Evolutionary conservation across 1,139 yeast genomes (phyloP).

Genomic region (Magnusiomyces magnusii): DNA sequence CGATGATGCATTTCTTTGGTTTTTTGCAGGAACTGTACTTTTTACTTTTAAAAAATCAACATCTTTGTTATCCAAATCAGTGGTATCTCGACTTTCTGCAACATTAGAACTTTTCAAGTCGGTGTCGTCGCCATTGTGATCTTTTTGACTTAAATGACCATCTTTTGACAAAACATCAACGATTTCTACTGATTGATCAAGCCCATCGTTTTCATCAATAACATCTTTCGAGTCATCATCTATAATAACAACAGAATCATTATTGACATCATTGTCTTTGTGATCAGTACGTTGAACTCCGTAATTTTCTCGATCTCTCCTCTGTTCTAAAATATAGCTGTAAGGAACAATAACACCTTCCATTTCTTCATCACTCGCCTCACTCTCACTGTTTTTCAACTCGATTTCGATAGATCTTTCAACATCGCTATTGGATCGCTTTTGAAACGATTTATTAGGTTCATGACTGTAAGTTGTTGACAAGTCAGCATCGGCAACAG

Average conservation of each 20-base stretch:
- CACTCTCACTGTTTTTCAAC: neutral
- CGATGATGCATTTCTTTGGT: neutral
- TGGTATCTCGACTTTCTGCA: too few species aligned
- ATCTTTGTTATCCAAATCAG: neutral
- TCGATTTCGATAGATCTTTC: neutral
- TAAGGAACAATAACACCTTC: neutral
- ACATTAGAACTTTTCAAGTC: too few species aligned
- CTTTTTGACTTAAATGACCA: neutral
- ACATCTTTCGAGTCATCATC: neutral
- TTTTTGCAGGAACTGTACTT: neutral
- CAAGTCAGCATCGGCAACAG: neutral
- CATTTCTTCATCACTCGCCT: conserved; percentile 5
- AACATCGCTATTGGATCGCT: neutral
- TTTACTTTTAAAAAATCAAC: neutral
- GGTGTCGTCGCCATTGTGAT: neutral
- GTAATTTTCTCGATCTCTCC: neutral
- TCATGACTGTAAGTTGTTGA: neutral
- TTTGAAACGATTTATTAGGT: neutral
- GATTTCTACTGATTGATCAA: neutral
- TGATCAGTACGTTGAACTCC: neutral
- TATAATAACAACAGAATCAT: neutral
- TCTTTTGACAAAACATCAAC: neutral
- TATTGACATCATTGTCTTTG: neutral
- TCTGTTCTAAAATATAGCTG: neutral
- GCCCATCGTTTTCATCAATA: neutral